These are phyloP conservation scores for Endotrypanum monterogeii DNA, from an alignment of 208 protist genomes.

Conservation along the genomic window DNA sequence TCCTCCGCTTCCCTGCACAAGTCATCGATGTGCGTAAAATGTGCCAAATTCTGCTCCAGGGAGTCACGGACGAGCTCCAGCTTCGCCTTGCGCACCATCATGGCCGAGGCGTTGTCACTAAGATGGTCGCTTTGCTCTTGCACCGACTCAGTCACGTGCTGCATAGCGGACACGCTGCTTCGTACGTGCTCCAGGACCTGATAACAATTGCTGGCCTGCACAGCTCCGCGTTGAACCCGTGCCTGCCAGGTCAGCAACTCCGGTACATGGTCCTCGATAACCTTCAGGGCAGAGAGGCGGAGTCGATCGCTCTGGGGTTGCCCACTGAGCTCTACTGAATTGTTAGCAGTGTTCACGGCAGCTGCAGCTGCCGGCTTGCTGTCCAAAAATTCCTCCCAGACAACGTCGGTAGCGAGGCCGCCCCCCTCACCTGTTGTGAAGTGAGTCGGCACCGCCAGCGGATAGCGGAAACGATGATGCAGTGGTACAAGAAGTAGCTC, in stretches of 20 bases:
- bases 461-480: conserved; percentile 49
- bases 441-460: conserved; percentile 35
- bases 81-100: conserved; percentile 74
- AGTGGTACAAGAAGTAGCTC: conserved; percentile 56
- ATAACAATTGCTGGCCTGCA: conserved; percentile 54
- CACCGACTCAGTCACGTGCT: conserved; percentile 64
- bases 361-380: neutral
- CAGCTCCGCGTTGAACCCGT: conserved; percentile 37
- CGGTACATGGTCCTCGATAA: conserved; percentile 52
- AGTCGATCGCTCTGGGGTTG: conserved; percentile 21
- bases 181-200: conserved; percentile 44
- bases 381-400: neutral
- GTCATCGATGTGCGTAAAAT: conserved; percentile 84
- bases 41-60: conserved; percentile 64
- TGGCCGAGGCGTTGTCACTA: conserved; percentile 70
- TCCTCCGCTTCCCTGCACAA: conserved; percentile 68
- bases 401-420: neutral
- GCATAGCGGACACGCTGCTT: conserved; percentile 58
- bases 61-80: conserved; percentile 77
- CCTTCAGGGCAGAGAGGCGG: conserved; percentile 22
- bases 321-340: neutral
- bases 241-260: conserved; percentile 49
- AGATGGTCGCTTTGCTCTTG: conserved; percentile 79
- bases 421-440: conserved; percentile 9
- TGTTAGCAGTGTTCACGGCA: neutral